Evolutionary conservation across 225 moss, liverwort and hornwort species (phyloP).

Genomic region (Physcomitrellopsis africana): DNA sequence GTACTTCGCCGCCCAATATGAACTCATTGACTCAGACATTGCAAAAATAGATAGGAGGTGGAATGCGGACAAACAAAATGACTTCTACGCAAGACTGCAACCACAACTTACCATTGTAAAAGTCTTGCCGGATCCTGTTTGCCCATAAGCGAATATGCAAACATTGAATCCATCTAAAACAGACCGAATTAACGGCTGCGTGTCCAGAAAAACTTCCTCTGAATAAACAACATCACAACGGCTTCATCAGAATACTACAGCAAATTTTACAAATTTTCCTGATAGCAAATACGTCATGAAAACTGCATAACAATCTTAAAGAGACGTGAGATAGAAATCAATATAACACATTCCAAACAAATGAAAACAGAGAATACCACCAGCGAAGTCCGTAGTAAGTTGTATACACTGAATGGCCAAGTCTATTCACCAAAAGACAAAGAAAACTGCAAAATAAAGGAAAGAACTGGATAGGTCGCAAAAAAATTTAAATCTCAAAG

Average conservation of each 20-base stretch:
- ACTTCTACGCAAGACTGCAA: neutral
- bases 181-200: conserved; percentile 91
- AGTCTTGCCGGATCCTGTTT: conserved; percentile 93
- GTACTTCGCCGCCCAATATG: neutral
- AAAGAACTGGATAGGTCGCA: neutral
- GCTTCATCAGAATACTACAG: conserved; percentile 12
- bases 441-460: neutral
- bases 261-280: neutral
- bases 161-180: conserved; percentile 95
- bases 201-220: conserved; percentile 89
- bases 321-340: neutral
- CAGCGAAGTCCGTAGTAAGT: neutral
- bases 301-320: neutral
- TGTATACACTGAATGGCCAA: neutral
- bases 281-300: neutral
- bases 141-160: conserved; percentile 97
- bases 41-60: neutral
- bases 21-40: neutral
- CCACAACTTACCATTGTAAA: conserved; percentile 68
- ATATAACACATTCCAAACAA: neutral
- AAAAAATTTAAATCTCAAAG: neutral
- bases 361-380: neutral
- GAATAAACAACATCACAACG: conserved; percentile 4
- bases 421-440: neutral
- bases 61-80: neutral